Evolutionary conservation across 768 basidiomycete species (phyloP).

Genomic region (Tricholoma sp.): DNA sequence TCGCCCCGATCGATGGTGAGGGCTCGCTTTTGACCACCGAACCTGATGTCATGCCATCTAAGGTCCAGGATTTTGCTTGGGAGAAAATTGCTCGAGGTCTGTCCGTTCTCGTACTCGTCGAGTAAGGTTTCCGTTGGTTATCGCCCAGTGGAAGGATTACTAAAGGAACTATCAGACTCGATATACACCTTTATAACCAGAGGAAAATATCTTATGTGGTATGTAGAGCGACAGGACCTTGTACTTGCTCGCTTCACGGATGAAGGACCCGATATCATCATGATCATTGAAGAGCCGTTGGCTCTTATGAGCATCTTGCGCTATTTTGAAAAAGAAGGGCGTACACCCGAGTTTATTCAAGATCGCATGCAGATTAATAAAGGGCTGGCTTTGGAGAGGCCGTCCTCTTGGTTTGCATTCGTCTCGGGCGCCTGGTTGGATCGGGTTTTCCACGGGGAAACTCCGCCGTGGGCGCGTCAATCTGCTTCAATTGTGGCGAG

Average conservation of each 20-base stretch:
- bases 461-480: not conserved
- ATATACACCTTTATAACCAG: not conserved
- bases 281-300: not conserved
- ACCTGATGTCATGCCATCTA: not conserved
- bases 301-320: not conserved
- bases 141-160: not conserved
- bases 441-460: not conserved
- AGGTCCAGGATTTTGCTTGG: not conserved
- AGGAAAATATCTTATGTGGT: not conserved
- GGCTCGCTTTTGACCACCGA: not conserved
- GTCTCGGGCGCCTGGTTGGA: not conserved
- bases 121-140: not conserved
- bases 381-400: no score
- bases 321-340: not conserved
- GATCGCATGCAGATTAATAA: no score
- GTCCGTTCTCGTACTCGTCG: not conserved
- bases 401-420: no score
- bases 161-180: not conserved
- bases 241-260: not conserved
- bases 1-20: not conserved
- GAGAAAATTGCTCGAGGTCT: not conserved
- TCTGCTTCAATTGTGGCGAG: not conserved
- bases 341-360: no score
- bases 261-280: not conserved
- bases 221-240: not conserved